Conservation (phyloP, 2,329 filamentous ascomycete species). For the Sporothrix brasiliensis region DNA sequence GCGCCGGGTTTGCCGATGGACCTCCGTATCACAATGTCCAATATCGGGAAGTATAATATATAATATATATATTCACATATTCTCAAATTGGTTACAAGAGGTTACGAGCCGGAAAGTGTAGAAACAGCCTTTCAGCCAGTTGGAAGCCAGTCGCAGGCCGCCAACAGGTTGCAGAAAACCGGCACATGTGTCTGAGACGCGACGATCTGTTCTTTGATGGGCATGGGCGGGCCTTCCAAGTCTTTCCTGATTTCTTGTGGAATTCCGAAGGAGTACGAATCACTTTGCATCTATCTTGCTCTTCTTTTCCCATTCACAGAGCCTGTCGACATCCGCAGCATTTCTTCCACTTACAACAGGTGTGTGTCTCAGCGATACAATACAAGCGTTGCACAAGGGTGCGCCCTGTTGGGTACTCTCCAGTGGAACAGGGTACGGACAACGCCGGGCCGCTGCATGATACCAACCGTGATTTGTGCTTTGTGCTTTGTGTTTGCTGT, state of each 20-base stretch:
- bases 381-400: background rate
- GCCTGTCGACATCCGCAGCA: background rate
- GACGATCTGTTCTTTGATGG: slow-evolving; percentile 9
- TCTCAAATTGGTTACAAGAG: background rate
- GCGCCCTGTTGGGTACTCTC: background rate
- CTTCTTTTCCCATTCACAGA: background rate
- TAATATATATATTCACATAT: too few species aligned
- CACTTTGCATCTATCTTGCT: background rate
- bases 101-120: background rate
- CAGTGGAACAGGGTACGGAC: background rate
- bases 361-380: background rate
- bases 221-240: background rate
- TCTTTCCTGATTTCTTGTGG: background rate
- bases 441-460: too few species aligned
- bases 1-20: slow-evolving; percentile 7
- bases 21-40: slow-evolving; percentile 11
- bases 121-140: background rate
- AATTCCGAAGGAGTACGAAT: too few species aligned
- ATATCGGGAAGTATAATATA: background rate
- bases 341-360: slow-evolving; percentile 5
- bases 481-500: too few species aligned
- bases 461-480: background rate
- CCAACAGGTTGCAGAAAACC: background rate
- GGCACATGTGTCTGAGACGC: slow-evolving; percentile 18
- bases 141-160: background rate